These are phyloP conservation scores for Epichloe baconii DNA, from an alignment of 2,329 filamentous ascomycete genomes.

Conservation along the genomic window DNA sequence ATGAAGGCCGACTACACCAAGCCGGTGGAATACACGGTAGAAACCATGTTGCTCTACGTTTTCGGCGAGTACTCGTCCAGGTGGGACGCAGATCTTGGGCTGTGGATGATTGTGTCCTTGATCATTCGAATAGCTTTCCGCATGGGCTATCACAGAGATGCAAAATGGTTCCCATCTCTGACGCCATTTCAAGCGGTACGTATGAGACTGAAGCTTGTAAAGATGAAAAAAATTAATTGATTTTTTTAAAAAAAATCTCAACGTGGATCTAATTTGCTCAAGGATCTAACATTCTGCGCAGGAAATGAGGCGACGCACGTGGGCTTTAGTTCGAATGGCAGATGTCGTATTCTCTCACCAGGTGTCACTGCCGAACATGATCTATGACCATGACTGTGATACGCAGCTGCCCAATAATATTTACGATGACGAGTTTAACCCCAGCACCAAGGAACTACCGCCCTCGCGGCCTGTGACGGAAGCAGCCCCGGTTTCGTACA, in stretches of 20 bases:
- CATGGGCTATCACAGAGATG: conserved; percentile 69
- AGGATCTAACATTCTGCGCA: conserved; percentile 11
- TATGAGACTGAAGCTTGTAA: conserved; percentile 1
- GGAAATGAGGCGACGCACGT: conserved; percentile 59
- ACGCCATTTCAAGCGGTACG: conserved; percentile 57
- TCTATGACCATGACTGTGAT: conserved; percentile 62
- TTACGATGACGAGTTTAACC: conserved; percentile 68
- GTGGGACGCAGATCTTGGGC: conserved; percentile 58
- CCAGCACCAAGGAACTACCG: conserved; percentile 54
- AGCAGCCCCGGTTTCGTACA: conserved; percentile 64
- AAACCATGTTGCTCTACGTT: conserved; percentile 63
- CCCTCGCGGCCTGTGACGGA: conserved; percentile 54
- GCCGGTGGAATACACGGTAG: conserved; percentile 61
- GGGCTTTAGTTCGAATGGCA: conserved; percentile 58
- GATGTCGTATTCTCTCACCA: conserved; percentile 72
- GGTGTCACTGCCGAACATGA: conserved; percentile 52
- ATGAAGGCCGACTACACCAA: conserved; percentile 66
- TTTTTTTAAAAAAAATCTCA: too few relatives aligned
- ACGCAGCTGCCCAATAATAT: conserved; percentile 64
- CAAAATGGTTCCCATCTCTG: conserved; percentile 59
- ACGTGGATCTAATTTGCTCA: too few relatives aligned
- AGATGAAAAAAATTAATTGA: too few relatives aligned
- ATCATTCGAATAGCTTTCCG: conserved; percentile 47
- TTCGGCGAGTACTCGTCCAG: conserved; percentile 63
- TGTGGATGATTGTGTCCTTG: conserved; percentile 45